Base-by-base conservation (phyloP, 2,329 filamentous ascomycete genomes). In the Xylaria multiplex region DNA sequence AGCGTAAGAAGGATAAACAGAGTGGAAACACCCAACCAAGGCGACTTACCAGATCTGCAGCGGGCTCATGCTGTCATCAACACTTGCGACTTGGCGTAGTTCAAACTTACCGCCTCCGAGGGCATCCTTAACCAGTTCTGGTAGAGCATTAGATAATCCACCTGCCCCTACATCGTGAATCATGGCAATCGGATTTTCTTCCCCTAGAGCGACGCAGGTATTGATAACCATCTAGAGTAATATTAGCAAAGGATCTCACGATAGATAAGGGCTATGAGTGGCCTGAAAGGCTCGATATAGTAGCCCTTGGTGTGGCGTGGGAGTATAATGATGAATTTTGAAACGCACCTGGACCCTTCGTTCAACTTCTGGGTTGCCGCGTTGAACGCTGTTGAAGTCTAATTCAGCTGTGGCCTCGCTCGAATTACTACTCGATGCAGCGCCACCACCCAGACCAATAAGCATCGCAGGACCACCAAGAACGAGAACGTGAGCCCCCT, bases 161-260 rank as follows among this genome's bases (percentile, higher is more conserved):
- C 96, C 96, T 57, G 96, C 96, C 68, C 96, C 96, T 52, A 99
- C 96, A 76, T 99, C 96, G 78, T 99, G 96, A 70, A 99, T 98
- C 81, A 98, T 95, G 62, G 93, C 91, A 72, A 99, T 98, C 0
- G 96, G 96, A 76, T 91, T 98, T 69, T 93, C 84, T 3, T 89
- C 83, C 16, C 94, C 95, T 73, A 98, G 86, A 2, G 93, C 90
- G 32, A 92, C 89, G 78, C 96, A 99, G 4, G 93, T 90, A 79
- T 98, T 96, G 80, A 99, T 99, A 70, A 99, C 96, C 87, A 98
- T 97, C 81, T 70, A 30, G 6, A 52, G 24, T 3, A 32, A 13
- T 42, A 46, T 68, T 54, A 65, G 62, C 6, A 2, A 32, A 27
- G 19, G n/a, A 7, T 49, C 6, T 46, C 43, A 19, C 7, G 24